Evolutionary conservation across 1,284 basidiomycete genomes (phyloP).

Genomic region (Trichosporon coremiiforme): DNA sequence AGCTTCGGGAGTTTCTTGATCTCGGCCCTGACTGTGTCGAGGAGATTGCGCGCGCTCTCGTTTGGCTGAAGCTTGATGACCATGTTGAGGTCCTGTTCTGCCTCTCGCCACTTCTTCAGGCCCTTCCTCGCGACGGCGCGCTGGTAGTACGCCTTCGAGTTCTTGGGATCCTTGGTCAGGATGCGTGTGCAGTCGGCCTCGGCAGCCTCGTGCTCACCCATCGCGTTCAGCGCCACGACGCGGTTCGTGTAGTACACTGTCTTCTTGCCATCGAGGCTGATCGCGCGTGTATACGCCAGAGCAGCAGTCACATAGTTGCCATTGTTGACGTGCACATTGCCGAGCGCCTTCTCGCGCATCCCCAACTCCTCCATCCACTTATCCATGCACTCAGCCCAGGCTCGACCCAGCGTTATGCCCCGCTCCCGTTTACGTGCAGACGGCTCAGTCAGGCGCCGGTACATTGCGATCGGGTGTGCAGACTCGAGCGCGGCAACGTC

Average conservation of each 20-base stretch:
- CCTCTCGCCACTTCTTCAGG: slow-evolving; percentile 49
- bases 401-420: slow-evolving; percentile 30
- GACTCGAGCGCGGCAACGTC: slow-evolving; percentile 50
- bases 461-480: slow-evolving; percentile 54
- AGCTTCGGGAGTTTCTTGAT: slow-evolving; percentile 43
- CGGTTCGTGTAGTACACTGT: slow-evolving; percentile 57
- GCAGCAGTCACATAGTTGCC: slow-evolving; percentile 45
- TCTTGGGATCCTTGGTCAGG: slow-evolving; percentile 50
- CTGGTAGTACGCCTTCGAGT: slow-evolving; percentile 55
- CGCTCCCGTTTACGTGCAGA: slow-evolving; percentile 38
- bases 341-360: slow-evolving; percentile 53
- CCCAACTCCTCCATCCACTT: slow-evolving; percentile 56
- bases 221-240: slow-evolving; percentile 54
- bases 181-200: slow-evolving; percentile 54
- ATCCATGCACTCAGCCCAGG: slow-evolving; percentile 56
- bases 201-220: slow-evolving; percentile 49
- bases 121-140: slow-evolving; percentile 51
- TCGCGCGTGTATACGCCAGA: slow-evolving; percentile 54
- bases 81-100: slow-evolving; percentile 49
- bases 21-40: slow-evolving; percentile 41
- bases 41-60: slow-evolving; percentile 47
- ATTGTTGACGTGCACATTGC: slow-evolving; percentile 50
- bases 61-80: slow-evolving; percentile 45
- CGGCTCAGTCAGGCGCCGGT: slow-evolving; percentile 52
- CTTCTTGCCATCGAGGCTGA: slow-evolving; percentile 56